Evolutionary conservation across 441 rosid genomes (phyloP).

Genomic region (Raphanus hybrid): DNA sequence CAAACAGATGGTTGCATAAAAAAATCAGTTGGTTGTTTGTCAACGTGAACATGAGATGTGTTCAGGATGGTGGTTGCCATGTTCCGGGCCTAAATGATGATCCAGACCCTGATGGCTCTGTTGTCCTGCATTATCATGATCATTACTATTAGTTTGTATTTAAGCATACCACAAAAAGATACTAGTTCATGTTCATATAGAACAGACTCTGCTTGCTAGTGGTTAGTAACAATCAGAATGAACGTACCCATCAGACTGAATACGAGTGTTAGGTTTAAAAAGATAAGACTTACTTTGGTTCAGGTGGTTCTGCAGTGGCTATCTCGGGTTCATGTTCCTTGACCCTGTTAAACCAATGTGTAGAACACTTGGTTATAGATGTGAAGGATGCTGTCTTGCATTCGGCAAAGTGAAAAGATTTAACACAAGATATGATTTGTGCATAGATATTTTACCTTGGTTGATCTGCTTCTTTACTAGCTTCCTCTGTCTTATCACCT

Average conservation of each 20-base stretch:
- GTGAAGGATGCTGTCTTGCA: slow-evolving; percentile 17
- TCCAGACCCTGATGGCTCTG: slow-evolving; percentile 90
- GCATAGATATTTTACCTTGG: slow-evolving; percentile 30
- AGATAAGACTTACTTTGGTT: slow-evolving; percentile 54
- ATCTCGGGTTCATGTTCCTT: slow-evolving; percentile 32
- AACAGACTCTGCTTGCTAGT: background rate
- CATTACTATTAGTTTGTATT: background rate
- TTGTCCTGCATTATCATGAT: slow-evolving; percentile 51
- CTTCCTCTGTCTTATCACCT: slow-evolving; percentile 36
- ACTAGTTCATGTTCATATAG: background rate
- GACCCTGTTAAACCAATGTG: slow-evolving; percentile 35
- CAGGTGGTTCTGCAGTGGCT: slow-evolving; percentile 26
- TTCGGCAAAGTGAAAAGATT: background rate
- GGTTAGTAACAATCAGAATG: background rate
- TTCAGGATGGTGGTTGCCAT: slow-evolving; percentile 88
- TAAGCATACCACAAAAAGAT: background rate
- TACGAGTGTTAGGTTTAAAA: background rate
- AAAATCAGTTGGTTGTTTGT: slow-evolving; percentile 7
- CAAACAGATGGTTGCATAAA: background rate
- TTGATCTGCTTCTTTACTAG: slow-evolving; percentile 35
- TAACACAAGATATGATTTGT: slow-evolving; percentile 3
- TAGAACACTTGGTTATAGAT: background rate
- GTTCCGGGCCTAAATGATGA: slow-evolving; percentile 79
- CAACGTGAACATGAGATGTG: slow-evolving; percentile 2
- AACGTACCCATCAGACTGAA: background rate